A percentile compares a stretch with the other conserved stretches of the same genome.
Evolutionary conservation across 768 basidiomycete species (phyloP).

Genomic region (Calocera cornea): DNA sequence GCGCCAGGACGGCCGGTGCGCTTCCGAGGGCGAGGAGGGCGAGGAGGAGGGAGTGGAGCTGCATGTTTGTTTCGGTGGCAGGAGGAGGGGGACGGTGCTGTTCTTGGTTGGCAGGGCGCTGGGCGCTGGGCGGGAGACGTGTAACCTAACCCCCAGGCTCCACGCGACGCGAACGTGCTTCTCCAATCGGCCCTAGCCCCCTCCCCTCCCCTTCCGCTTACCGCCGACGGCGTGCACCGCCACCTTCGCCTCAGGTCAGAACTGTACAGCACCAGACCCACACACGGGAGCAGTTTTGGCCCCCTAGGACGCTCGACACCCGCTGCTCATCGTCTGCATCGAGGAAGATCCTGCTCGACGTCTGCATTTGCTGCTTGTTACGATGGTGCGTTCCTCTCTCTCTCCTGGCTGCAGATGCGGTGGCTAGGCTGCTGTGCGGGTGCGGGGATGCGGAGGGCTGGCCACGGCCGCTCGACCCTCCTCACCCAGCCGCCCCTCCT

Average conservation of each 20-base stretch:
- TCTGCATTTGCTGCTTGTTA: neutral
- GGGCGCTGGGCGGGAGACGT: too few species aligned
- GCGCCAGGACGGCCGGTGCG: neutral
- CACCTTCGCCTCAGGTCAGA: neutral
- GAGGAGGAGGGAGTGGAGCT: neutral
- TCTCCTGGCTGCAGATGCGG: neutral
- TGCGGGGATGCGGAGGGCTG: neutral
- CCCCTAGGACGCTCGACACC: neutral
- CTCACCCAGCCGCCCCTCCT: neutral
- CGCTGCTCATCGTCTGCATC: neutral
- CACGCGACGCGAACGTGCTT: too few species aligned
- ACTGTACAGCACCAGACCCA: constrained; percentile 1
- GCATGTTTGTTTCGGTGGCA: neutral
- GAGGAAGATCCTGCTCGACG: neutral
- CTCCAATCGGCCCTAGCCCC: neutral
- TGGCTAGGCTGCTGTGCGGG: neutral
- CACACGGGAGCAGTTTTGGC: neutral
- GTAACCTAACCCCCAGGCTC: neutral
- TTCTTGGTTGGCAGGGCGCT: neutral
- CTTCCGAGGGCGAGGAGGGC: neutral
- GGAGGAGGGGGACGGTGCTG: neutral
- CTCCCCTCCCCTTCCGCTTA: neutral
- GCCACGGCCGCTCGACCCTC: neutral
- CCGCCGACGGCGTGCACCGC: neutral
- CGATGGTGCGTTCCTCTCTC: neutral